phyloP scores from a whole-genome alignment of 345 rosid species.

The Erysimum cheiranthoides region DNA sequence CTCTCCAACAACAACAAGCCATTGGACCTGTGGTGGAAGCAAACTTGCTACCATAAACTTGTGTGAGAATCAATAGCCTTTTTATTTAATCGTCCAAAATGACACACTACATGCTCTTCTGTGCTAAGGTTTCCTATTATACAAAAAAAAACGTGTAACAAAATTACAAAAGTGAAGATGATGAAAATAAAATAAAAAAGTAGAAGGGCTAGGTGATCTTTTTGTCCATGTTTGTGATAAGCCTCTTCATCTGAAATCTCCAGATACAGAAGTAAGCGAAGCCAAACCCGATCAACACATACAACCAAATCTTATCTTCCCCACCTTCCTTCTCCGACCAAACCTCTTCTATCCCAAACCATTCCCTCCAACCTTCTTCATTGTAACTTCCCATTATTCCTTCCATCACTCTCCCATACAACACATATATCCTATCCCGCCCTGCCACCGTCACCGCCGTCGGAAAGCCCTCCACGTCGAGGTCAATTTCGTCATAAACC shows the following conservation, averaged over 20 bases:
- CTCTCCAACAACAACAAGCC: slow-evolving; percentile 1
- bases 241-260: slow-evolving; percentile 80
- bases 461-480: slow-evolving; percentile 62
- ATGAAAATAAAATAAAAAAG: neutral
- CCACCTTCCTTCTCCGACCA: slow-evolving; percentile 59
- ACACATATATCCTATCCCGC: slow-evolving; percentile 72
- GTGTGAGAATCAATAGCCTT: slow-evolving; percentile 16
- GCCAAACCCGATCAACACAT: slow-evolving; percentile 70
- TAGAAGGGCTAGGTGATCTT: slow-evolving; percentile 46
- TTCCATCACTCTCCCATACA: slow-evolving; percentile 69
- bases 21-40: slow-evolving; percentile 42
- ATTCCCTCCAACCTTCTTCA: slow-evolving; percentile 49
- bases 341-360: slow-evolving; percentile 64
- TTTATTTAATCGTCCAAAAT: slow-evolving; percentile 8
- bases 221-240: slow-evolving; percentile 61
- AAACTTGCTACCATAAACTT: slow-evolving; percentile 11
- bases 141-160: slow-evolving; percentile 12
- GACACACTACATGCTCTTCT: slow-evolving; percentile 12
- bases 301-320: slow-evolving; percentile 68
- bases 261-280: slow-evolving; percentile 75
- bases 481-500: slow-evolving; percentile 68
- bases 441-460: slow-evolving; percentile 65
- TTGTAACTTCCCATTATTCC: slow-evolving; percentile 50
- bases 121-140: slow-evolving; percentile 14
- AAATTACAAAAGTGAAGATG: neutral